phyloP scores from a whole-genome alignment of 805 yeast genomes.

The Metschnikowia gelsemii region DNA sequence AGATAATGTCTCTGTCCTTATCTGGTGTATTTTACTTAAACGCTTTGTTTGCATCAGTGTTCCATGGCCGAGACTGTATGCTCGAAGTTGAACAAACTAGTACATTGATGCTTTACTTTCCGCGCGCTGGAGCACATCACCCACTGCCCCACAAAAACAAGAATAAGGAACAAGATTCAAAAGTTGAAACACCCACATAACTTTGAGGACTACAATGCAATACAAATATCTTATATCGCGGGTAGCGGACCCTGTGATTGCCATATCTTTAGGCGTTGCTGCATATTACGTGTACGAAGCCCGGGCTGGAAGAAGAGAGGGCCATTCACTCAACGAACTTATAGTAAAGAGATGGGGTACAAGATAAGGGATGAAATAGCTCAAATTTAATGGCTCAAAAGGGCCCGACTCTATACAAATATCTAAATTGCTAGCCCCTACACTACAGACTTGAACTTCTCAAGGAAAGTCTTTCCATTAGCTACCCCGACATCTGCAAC shows the following conservation, averaged over 20 bases:
- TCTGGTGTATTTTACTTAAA: no score
- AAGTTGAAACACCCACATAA: no score
- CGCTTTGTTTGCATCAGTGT: no score
- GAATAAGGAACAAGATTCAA: not conserved
- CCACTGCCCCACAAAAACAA: no score
- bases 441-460: slow-evolving; percentile 26
- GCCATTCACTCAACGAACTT: slow-evolving; percentile 59
- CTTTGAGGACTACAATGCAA: no score
- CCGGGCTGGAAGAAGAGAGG: slow-evolving; percentile 55
- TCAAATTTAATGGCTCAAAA: no score
- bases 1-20: no score
- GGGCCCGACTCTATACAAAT: no score
- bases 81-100: no score
- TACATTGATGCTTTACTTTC: no score
- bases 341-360: slow-evolving; percentile 29
- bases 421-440: not conserved
- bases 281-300: slow-evolving; percentile 65
- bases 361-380: not conserved
- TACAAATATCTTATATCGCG: slow-evolving; percentile 52
- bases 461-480: slow-evolving; percentile 25
- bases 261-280: slow-evolving; percentile 57
- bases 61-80: no score
- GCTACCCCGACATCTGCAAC: slow-evolving; percentile 30
- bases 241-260: slow-evolving; percentile 63
- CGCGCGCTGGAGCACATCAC: no score